phyloP scores from a whole-genome alignment of 1,139 yeast species.

The Nadsonia commutata region DNA sequence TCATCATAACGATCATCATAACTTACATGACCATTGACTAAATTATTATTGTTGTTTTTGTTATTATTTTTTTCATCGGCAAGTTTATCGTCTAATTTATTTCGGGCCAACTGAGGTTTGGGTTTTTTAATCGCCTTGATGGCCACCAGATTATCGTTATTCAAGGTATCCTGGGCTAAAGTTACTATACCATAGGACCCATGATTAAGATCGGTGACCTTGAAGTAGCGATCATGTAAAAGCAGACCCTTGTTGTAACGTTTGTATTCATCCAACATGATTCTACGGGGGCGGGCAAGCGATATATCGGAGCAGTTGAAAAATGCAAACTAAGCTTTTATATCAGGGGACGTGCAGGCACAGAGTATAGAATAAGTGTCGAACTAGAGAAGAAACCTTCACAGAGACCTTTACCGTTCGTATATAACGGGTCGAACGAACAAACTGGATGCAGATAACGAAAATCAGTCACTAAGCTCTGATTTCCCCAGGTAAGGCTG shows the following conservation, averaged over 20 bases:
- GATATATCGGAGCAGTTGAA: too few relatives aligned
- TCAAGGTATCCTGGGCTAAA: constrained; percentile 55
- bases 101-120: constrained; percentile 6
- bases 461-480: too few relatives aligned
- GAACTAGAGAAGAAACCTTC: too few relatives aligned
- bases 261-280: constrained; percentile 21
- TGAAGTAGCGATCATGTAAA: constrained; percentile 48
- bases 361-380: too few relatives aligned
- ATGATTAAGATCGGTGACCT: constrained; percentile 68
- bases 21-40: not conserved
- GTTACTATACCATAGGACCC: constrained; percentile 92
- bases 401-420: too few relatives aligned
- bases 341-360: too few relatives aligned
- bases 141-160: constrained; percentile 49
- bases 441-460: too few relatives aligned
- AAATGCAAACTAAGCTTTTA: too few relatives aligned
- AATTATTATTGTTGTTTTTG: not conserved
- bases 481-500: too few relatives aligned
- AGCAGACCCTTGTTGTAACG: constrained; percentile 48
- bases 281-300: not conserved
- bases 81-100: constrained; percentile 9
- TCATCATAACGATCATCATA: not conserved
- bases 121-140: constrained; percentile 31
- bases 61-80: constrained; percentile 3
- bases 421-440: too few relatives aligned